These are phyloP conservation scores for Schizochytrium sp. DNA, from an alignment of 108 stramenopile genomes.

Conservation along the genomic window DNA sequence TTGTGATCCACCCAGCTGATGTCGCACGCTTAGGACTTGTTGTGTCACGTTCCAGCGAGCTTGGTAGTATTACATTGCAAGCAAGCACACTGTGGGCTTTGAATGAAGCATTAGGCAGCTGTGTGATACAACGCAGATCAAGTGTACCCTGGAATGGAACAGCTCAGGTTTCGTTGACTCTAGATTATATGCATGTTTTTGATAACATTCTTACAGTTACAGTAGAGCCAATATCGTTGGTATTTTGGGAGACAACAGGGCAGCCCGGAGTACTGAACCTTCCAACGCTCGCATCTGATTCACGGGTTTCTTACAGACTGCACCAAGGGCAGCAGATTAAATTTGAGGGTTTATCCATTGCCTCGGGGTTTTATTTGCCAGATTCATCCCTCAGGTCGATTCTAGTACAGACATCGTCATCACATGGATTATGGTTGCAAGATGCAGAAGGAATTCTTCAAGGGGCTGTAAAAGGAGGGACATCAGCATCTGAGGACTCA, in stretches of 20 bases:
- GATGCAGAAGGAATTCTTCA: not conserved
- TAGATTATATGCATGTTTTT: not conserved
- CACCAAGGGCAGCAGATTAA: no score
- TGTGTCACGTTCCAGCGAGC: not conserved
- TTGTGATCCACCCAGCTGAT: not conserved
- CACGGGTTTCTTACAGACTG: no score
- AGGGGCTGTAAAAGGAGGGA: not conserved
- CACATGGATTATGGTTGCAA: not conserved
- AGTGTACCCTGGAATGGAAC: not conserved
- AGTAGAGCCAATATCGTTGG: not conserved
- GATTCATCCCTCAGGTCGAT: not conserved
- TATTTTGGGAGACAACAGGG: not conserved
- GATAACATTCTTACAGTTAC: not conserved
- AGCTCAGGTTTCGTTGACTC: not conserved
- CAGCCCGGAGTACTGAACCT: no score
- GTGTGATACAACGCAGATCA: not conserved
- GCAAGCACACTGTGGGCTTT: not conserved
- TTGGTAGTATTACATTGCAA: not conserved
- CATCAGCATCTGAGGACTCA: not conserved
- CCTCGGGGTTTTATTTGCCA: not conserved
- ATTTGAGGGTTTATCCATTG: not conserved
- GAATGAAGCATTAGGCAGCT: not conserved
- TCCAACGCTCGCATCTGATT: no score
- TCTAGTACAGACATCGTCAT: not conserved
- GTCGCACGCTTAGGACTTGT: not conserved